Evolutionary conservation across 2,329 filamentous ascomycete genomes (phyloP).

Genomic region (Dryadomyces quercus-mongolicae): DNA sequence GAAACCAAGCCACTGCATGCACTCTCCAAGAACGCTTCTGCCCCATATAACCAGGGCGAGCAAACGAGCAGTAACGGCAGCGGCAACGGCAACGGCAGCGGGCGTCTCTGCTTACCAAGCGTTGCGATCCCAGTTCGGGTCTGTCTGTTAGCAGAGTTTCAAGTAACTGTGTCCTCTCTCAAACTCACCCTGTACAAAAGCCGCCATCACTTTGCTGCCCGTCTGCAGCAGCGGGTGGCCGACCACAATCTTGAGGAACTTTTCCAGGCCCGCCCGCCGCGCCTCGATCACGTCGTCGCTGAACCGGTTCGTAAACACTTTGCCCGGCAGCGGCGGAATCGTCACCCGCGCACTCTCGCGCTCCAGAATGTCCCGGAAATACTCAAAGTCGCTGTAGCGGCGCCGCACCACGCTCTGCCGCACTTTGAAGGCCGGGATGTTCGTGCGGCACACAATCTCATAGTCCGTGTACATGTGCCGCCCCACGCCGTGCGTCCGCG

Average conservation of each 20-base stretch:
- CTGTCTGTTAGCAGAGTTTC: constrained; percentile 23
- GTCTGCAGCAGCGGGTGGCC: constrained; percentile 95
- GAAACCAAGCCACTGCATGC: too few relatives aligned
- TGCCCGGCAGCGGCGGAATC: constrained; percentile 89
- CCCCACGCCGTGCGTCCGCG: constrained; percentile 86
- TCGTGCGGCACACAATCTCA: constrained; percentile 94
- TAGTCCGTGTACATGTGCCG: constrained; percentile 98
- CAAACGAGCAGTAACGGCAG: too few relatives aligned
- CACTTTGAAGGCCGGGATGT: constrained; percentile 97
- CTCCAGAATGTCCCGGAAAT: constrained; percentile 96
- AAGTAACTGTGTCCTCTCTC: neutral
- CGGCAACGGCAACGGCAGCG: too few relatives aligned
- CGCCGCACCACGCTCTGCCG: constrained; percentile 78
- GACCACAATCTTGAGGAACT: constrained; percentile 95
- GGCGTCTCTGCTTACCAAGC: constrained; percentile 68
- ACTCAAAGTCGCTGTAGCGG: constrained; percentile 96
- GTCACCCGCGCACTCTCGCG: constrained; percentile 88
- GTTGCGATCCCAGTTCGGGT: constrained; percentile 84
- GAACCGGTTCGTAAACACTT: constrained; percentile 97
- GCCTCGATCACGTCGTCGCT: constrained; percentile 98
- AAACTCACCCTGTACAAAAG: constrained; percentile 84
- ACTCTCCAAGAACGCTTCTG: too few relatives aligned
- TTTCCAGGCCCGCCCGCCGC: constrained; percentile 77
- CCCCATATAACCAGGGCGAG: too few relatives aligned
- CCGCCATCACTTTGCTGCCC: constrained; percentile 88